A percentile compares a stretch with the other conserved stretches of the same genome.
These are phyloP conservation scores for Petunia secreta DNA, from an alignment of 257 asterid species.

Conservation along the genomic window DNA sequence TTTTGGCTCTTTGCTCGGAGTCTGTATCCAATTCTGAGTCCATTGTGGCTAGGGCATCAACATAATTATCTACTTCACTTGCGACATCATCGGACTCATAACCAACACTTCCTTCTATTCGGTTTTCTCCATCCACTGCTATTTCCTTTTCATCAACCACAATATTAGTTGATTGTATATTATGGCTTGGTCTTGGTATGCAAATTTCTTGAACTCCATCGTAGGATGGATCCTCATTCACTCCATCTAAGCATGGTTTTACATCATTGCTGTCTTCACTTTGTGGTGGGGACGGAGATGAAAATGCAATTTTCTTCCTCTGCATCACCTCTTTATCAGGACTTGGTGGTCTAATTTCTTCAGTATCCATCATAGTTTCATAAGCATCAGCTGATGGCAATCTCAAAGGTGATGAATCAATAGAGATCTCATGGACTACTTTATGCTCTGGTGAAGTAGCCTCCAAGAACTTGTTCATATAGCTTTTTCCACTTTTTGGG, in stretches of 20 bases:
- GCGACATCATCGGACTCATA: constrained; percentile 66
- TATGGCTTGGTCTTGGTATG: constrained; percentile 36
- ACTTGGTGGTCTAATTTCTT: constrained; percentile 48
- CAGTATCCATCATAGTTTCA: constrained; percentile 46
- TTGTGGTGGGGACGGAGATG: constrained; percentile 41
- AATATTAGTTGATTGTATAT: constrained; percentile 39
- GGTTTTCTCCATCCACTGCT: constrained; percentile 50
- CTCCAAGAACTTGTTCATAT: constrained; percentile 72
- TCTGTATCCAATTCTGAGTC: constrained; percentile 79
- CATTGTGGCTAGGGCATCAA: constrained; percentile 80
- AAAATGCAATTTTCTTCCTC: constrained; percentile 43
- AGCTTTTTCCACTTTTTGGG: constrained; percentile 71
- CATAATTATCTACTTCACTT: constrained; percentile 75
- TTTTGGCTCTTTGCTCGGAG: constrained; percentile 58
- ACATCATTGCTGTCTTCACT: constrained; percentile 38
- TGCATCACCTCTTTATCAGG: constrained; percentile 47
- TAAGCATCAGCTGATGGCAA: constrained; percentile 41
- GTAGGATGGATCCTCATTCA: constrained; percentile 39
- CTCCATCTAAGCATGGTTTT: constrained; percentile 37
- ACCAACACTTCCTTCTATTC: constrained; percentile 44
- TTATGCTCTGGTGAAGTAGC: constrained; percentile 74
- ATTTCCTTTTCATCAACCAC: constrained; percentile 51
- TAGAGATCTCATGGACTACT: constrained; percentile 58
- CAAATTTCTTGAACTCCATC: constrained; percentile 37
- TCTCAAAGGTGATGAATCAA: constrained; percentile 43